phyloP scores from a whole-genome alignment of 2,329 filamentous ascomycete genomes.

The Nemania diffusa region DNA sequence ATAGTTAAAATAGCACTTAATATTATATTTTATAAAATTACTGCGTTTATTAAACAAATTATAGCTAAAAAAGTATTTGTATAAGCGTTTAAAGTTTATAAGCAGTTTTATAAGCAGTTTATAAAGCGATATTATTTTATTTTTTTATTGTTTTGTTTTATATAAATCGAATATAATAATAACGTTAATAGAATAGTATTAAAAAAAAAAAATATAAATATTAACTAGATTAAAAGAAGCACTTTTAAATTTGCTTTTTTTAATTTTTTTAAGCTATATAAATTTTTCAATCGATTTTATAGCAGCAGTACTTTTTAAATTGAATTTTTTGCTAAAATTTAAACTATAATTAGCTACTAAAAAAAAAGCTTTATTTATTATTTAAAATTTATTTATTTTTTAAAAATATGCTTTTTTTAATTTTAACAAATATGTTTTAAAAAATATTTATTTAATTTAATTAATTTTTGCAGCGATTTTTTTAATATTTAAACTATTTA shows the following conservation, averaged over 20 bases:
- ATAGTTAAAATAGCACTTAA: neutral
- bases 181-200: neutral
- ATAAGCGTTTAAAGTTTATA: neutral
- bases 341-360: neutral
- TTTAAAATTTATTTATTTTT: neutral
- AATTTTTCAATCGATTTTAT: neutral
- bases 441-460: neutral
- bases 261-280: no score
- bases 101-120: neutral
- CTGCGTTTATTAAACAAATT: neutral
- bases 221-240: neutral
- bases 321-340: neutral
- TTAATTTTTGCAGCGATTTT: neutral
- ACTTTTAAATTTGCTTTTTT: no score
- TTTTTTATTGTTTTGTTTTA: neutral
- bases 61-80: neutral
- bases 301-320: neutral
- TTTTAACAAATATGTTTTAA: neutral
- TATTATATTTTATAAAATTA: neutral
- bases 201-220: slow-evolving; percentile 1
- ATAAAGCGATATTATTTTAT: no score
- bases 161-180: neutral
- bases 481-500: neutral
- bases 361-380: no score
- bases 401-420: neutral